Conservation (phyloP, 495 filamentous ascomycete genomes). For the Penicillium canescens region DNA sequence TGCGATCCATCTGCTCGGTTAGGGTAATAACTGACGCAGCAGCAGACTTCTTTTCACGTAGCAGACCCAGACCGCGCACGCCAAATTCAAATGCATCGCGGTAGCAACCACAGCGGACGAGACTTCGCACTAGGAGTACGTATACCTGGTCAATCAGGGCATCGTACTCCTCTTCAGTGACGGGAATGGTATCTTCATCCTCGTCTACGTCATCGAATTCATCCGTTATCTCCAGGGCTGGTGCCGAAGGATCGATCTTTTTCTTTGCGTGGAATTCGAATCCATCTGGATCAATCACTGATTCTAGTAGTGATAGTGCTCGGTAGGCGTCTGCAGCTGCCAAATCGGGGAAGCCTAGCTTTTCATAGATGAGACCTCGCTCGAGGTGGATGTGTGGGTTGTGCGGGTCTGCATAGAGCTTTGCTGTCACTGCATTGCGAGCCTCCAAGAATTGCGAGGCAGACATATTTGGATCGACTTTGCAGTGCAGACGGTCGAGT, state of each 20-base stretch:
- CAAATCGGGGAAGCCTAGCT: constrained; percentile 85
- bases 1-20: constrained; percentile 27
- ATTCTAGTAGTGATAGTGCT: constrained; percentile 81
- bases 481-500: too few relatives aligned
- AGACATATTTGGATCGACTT: background rate
- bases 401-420: constrained; percentile 61
- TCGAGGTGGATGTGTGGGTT: constrained; percentile 75
- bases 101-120: constrained; percentile 68
- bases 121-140: constrained; percentile 51
- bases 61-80: constrained; percentile 35
- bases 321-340: constrained; percentile 89
- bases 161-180: constrained; percentile 43
- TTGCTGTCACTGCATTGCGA: constrained; percentile 25
- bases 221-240: constrained; percentile 10
- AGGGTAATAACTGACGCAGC: constrained; percentile 12
- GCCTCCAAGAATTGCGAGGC: constrained; percentile 21
- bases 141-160: constrained; percentile 40
- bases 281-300: constrained; percentile 61
- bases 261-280: constrained; percentile 44
- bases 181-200: constrained; percentile 36
- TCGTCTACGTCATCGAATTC: constrained; percentile 37
- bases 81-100: constrained; percentile 70
- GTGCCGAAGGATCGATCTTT: constrained; percentile 16
- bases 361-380: constrained; percentile 67
- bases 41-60: constrained; percentile 27